Evolutionary conservation across 2,329 filamentous ascomycete genomes (phyloP).

Genomic region (Sporothrix protearum): DNA sequence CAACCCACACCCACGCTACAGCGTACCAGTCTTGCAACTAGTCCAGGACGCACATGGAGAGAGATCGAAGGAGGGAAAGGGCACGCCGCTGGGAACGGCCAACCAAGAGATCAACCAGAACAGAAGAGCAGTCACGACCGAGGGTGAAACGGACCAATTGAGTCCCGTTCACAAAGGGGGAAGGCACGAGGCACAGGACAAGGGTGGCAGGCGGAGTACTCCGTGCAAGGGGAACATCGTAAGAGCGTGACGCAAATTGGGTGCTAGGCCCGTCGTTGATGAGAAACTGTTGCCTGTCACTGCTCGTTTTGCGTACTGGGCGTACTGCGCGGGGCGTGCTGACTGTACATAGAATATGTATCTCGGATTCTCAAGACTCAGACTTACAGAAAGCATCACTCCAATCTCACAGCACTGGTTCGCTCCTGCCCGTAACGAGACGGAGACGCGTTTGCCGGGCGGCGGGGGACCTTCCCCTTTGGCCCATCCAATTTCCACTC

Average conservation of each 20-base stretch:
- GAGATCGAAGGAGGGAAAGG: conserved; percentile 7
- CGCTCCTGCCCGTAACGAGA: conserved; percentile 15
- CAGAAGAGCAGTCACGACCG: not conserved
- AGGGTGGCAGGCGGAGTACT: conserved; percentile 5
- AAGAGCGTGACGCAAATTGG: not conserved
- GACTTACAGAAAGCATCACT: too few relatives aligned
- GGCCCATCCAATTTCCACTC: conserved; percentile 27
- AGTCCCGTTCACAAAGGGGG: not conserved
- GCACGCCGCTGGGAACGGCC: not conserved
- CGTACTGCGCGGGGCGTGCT: not conserved
- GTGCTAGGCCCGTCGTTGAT: not conserved
- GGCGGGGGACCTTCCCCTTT: conserved; percentile 18
- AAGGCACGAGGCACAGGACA: not conserved
- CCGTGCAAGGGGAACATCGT: not conserved
- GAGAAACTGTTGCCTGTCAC: not conserved
- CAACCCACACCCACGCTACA: conserved; percentile 22
- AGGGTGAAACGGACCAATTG: not conserved
- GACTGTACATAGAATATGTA: not conserved
- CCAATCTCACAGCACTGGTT: too few relatives aligned
- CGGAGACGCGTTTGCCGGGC: conserved; percentile 21
- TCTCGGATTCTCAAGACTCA: too few relatives aligned
- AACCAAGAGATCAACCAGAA: not conserved
- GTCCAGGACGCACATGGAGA: not conserved
- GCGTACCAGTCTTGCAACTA: conserved; percentile 9
- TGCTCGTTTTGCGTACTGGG: not conserved